Percentiles rank a stretch among this genome's conserved stretches.
phyloP scores from a whole-genome alignment of 495 filamentous ascomycete species.

The Articulospora tetracladia region DNA sequence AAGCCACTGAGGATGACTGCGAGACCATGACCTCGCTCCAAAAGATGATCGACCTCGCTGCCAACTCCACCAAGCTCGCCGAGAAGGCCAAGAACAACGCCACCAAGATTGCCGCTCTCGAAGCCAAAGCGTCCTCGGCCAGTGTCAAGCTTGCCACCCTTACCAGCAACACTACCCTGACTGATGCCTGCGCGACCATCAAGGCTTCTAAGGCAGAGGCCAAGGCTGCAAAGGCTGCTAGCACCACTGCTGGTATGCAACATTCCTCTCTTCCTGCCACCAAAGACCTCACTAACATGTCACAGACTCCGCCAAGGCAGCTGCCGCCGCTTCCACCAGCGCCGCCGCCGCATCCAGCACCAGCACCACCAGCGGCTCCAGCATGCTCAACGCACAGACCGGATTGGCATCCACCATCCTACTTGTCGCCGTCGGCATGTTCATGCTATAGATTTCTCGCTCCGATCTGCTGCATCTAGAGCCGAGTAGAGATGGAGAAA shows the following conservation, averaged over 20 bases:
- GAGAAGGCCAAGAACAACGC: constrained; percentile 17
- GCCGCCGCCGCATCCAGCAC: constrained; percentile 5
- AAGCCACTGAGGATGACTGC: constrained; percentile 4
- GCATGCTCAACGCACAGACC: constrained; percentile 1
- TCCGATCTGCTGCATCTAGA: too few species aligned
- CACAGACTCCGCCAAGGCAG: constrained; percentile 2
- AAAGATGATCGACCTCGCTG: constrained; percentile 11
- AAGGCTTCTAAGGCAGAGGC: constrained; percentile 10
- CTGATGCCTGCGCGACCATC: constrained; percentile 9
- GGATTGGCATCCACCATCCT: constrained; percentile 9
- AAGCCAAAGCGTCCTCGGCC: constrained; percentile 4
- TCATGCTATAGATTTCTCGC: constrained; percentile 13
- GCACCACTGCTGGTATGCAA: constrained; percentile 11
- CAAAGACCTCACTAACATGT: neutral
- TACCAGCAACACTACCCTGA: constrained; percentile 14
- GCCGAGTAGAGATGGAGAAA: neutral
- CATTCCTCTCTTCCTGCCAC: constrained; percentile 2
- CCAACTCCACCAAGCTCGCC: constrained; percentile 12
- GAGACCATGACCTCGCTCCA: constrained; percentile 10
- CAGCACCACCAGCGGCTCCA: constrained; percentile 2
- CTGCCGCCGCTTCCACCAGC: neutral
- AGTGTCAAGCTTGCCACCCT: constrained; percentile 9
- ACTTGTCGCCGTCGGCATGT: constrained; percentile 14
- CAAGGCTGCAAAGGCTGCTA: constrained; percentile 13
- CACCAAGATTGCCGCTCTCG: constrained; percentile 11